phyloP scores from a whole-genome alignment of 352 stramenopile species.

The Elongisporangium senticosum region DNA sequence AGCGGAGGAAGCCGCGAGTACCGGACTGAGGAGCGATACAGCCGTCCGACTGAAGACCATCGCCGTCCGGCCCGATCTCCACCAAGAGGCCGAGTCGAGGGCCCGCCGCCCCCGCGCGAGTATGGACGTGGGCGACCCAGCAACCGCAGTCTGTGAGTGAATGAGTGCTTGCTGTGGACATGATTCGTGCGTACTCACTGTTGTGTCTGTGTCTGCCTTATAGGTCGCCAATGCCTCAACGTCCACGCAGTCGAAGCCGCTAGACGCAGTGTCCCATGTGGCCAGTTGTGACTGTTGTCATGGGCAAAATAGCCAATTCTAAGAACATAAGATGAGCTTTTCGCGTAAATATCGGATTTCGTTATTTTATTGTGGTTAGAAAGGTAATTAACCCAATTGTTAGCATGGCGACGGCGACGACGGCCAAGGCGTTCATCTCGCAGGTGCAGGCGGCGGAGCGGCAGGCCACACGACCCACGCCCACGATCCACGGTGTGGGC shows the following conservation, averaged over 20 bases:
- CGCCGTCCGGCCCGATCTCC: not conserved
- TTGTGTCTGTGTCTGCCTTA: not conserved
- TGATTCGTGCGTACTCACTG: not conserved
- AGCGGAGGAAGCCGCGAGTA: not conserved
- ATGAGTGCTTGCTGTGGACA: not conserved
- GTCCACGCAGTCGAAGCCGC: not conserved
- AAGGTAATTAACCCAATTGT: not conserved
- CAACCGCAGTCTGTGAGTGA: not conserved
- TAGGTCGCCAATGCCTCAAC: not conserved
- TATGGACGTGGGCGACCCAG: not conserved
- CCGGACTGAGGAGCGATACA: not conserved
- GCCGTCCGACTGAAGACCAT: not conserved
- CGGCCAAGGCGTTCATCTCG: constrained; percentile 51
- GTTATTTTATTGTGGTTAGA: not conserved
- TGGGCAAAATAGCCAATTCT: not conserved
- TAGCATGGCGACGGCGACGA: constrained; percentile 8
- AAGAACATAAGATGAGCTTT: not conserved
- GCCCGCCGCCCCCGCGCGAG: no score
- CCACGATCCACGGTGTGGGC: constrained; percentile 50
- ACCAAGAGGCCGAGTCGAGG: not conserved
- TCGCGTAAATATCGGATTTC: not conserved
- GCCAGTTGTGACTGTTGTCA: not conserved
- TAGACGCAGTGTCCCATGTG: not conserved
- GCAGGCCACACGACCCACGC: constrained; percentile 26
- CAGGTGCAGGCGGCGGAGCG: constrained; percentile 48